Conservation (phyloP, 768 basidiomycete species). For the Kwoniella shandongensis region DNA sequence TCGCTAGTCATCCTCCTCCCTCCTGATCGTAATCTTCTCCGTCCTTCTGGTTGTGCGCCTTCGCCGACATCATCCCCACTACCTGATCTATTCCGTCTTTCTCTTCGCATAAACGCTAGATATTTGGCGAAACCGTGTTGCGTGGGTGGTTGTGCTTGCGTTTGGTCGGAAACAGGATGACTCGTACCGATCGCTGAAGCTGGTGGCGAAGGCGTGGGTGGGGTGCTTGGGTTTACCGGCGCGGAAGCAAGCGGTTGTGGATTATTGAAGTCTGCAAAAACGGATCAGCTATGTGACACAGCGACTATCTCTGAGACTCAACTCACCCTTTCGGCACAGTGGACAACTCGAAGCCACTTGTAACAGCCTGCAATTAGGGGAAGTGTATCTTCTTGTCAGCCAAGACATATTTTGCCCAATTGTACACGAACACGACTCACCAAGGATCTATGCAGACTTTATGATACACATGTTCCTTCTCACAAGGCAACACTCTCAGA, state of each 20-base stretch:
- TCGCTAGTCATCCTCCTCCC: slow-evolving; percentile 2
- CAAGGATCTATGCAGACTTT: slow-evolving; percentile 80
- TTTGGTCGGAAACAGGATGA: slow-evolving; percentile 1
- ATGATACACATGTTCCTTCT: slow-evolving; percentile 87
- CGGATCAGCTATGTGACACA: not conserved
- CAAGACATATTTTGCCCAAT: not conserved
- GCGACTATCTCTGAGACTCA: not conserved
- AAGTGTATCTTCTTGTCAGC: not conserved
- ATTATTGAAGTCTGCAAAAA: slow-evolving; percentile 36
- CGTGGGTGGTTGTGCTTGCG: slow-evolving; percentile 27
- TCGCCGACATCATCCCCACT: slow-evolving; percentile 1
- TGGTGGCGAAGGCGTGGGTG: slow-evolving; percentile 10
- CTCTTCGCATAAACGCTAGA: slow-evolving; percentile 47
- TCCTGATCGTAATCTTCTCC: slow-evolving; percentile 8
- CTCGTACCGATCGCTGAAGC: slow-evolving; percentile 10
- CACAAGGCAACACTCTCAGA: slow-evolving; percentile 83
- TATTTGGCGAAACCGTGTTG: slow-evolving; percentile 47
- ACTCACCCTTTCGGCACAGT: slow-evolving; percentile 80
- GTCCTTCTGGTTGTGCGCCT: slow-evolving; percentile 2
- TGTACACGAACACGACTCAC: slow-evolving; percentile 27
- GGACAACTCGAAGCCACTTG: slow-evolving; percentile 88
- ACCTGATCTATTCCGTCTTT: slow-evolving; percentile 18
- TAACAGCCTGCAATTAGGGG: slow-evolving; percentile 65
- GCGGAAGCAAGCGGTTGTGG: slow-evolving; percentile 18
- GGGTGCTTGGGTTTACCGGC: not conserved